A percentile compares a stretch with the other conserved stretches of the same genome.
These are phyloP conservation scores for Microsporum canis DNA, from an alignment of 2,329 filamentous ascomycete species.

Conservation along the genomic window DNA sequence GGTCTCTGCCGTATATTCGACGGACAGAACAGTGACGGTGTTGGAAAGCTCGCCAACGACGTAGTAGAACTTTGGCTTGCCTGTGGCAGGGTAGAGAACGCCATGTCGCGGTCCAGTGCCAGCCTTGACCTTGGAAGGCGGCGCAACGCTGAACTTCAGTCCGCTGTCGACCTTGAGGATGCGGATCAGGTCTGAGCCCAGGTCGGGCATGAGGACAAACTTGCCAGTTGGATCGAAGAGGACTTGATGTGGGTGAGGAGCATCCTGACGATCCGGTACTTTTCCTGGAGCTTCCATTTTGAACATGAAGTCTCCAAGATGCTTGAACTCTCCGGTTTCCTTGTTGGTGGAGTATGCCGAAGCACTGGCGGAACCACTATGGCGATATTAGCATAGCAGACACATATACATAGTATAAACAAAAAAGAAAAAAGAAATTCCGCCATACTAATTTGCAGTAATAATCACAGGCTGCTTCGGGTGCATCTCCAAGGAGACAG, in stretches of 20 bases:
- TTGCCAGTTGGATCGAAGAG: constrained; percentile 48
- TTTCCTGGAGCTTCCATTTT: constrained; percentile 23
- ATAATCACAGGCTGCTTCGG: constrained; percentile 8
- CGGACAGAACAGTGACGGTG: constrained; percentile 37
- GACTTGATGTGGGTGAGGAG: constrained; percentile 50
- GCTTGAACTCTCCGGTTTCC: constrained; percentile 4
- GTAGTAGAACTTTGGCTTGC: constrained; percentile 36
- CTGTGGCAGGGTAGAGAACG: constrained; percentile 36
- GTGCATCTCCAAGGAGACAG: constrained; percentile 9
- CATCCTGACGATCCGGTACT: constrained; percentile 38
- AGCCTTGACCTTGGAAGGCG: constrained; percentile 30
- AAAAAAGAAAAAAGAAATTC: not conserved
- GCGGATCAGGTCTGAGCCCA: constrained; percentile 50
- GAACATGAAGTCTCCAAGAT: constrained; percentile 23
- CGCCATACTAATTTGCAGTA: constrained; percentile 13
- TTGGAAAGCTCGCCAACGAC: constrained; percentile 46
- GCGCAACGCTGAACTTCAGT: constrained; percentile 33
- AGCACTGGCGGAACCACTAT: constrained; percentile 9
- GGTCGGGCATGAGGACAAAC: constrained; percentile 51
- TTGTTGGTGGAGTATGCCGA: constrained; percentile 9
- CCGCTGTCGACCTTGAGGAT: constrained; percentile 41
- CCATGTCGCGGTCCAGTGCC: constrained; percentile 53
- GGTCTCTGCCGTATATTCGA: constrained; percentile 17
- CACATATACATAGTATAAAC: not conserved
- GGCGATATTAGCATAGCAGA: not conserved